A percentile compares a stretch with the other conserved stretches of the same genome.
These are phyloP conservation scores for Rhododendron vialii DNA, from an alignment of 148 eudicot species.

Conservation along the genomic window DNA sequence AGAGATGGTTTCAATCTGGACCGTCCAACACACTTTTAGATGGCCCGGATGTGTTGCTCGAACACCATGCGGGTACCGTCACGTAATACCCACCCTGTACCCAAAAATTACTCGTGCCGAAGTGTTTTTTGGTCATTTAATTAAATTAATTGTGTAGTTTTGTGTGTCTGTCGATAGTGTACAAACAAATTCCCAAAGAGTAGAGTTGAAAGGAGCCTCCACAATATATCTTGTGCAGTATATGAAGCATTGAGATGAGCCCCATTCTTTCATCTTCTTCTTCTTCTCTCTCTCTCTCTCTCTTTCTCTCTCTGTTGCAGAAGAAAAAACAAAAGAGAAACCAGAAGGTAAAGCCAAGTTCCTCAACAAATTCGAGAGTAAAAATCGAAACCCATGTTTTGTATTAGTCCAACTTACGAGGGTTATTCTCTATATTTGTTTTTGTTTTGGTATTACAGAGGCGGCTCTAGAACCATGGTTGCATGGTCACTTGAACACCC, in stretches of 20 bases:
- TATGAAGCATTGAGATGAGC: too few relatives aligned
- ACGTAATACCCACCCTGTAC: too few relatives aligned
- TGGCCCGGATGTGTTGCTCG: too few relatives aligned
- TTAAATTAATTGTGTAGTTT: too few relatives aligned
- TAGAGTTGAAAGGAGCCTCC: neutral
- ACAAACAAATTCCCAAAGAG: neutral
- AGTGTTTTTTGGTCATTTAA: too few relatives aligned
- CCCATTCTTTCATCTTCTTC: neutral
- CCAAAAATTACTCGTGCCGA: too few relatives aligned
- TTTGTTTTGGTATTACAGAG: neutral
- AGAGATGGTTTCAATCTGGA: too few relatives aligned
- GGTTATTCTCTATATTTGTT: neutral
- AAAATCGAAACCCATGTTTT: neutral
- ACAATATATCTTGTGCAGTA: too few relatives aligned
- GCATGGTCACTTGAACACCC: too few relatives aligned
- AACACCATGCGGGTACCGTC: rapidly evolving
- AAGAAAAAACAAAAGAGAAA: neutral
- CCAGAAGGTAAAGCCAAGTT: constrained; percentile 12
- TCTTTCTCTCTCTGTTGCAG: neutral
- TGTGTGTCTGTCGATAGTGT: neutral
- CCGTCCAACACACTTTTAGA: too few relatives aligned
- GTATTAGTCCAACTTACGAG: neutral
- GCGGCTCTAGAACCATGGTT: too few relatives aligned
- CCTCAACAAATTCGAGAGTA: neutral
- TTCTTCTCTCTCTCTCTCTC: too few relatives aligned